Evolutionary conservation across 1,284 basidiomycete genomes (phyloP).

Genomic region (Cutaneotrichosporon cyanovorans): DNA sequence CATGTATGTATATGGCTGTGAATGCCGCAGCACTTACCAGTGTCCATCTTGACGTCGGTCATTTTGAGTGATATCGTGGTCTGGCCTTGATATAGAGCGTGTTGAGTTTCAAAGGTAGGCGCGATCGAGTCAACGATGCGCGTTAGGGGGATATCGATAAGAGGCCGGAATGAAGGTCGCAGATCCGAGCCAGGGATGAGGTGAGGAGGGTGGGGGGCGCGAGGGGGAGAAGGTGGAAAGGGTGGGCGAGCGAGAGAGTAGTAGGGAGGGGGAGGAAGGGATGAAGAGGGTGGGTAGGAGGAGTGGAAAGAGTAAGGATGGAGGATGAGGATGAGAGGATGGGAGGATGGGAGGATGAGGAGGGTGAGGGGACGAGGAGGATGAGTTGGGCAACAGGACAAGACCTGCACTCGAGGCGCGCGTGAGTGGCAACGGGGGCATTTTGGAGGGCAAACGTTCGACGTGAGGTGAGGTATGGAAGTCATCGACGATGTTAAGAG

Average conservation of each 20-base stretch:
- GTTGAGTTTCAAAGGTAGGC: too few relatives aligned
- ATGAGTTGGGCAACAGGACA: neutral
- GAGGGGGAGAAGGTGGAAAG: constrained; percentile 9
- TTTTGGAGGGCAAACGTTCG: neutral
- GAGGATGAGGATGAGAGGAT: constrained; percentile 3
- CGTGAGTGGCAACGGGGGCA: constrained; percentile 1
- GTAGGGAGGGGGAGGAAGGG: constrained; percentile 7
- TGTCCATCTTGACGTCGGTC: neutral
- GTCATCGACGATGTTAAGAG: too few relatives aligned
- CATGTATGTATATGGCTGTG: constrained; percentile 1
- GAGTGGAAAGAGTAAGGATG: constrained; percentile 3
- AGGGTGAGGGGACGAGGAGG: neutral
- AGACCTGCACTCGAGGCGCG: neutral
- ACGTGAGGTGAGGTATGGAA: too few relatives aligned
- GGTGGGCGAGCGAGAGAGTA: constrained; percentile 10
- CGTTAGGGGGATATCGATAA: constrained; percentile 11
- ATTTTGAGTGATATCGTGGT: too few relatives aligned
- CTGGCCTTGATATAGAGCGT: too few relatives aligned
- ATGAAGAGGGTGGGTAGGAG: constrained; percentile 4
- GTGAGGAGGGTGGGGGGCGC: constrained; percentile 3
- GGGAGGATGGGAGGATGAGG: neutral
- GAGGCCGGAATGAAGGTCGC: constrained; percentile 10
- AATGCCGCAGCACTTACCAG: constrained; percentile 4
- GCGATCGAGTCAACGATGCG: constrained; percentile 9
- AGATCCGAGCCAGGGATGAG: constrained; percentile 4